Evolutionary conservation across 768 basidiomycete species (phyloP), one percentile per base, ranked within the genome.

Genomic region (Amanita brunnescens): DNA sequence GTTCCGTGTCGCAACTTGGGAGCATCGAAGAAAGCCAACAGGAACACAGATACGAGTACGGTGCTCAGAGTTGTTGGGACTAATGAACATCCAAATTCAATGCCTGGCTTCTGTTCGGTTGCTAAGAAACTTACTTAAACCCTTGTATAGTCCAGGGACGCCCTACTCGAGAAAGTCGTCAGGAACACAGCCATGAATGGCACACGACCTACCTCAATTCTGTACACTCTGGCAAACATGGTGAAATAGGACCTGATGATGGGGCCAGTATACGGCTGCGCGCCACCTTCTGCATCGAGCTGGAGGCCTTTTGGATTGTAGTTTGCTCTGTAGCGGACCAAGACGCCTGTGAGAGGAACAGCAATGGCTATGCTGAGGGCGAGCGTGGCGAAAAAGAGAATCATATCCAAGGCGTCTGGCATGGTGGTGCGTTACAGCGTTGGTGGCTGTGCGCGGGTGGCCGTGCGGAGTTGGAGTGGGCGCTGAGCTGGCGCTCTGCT

Each of bases 261-360:
- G 52, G 89, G 90, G 5, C 83, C 84, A 4, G 86, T 83, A 58
- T 88, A 80, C 0, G 87, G 79, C 63, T 82, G 76, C n/a, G 79
- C 83, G 42, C 76, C 81, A 29, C 85, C 87, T 61, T 89, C 87
- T 26, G 75, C 69, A 64, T 91, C 89, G 35, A 91, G 74, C 47
- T 84, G 86, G 35, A 92, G 79, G 32, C 85, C 87, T 64, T 85
- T 87, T 2, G 90, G 90, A 60, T 87, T 88, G 70, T 87, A 91
- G 62, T 91, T 89, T 26, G 86, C 87, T 65, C 90, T 75, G 62
- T 87, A 81, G 42, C 88, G 76, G 6, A 91, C 82, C 8, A 90
- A 71, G 10, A 83, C 72, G 3, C 87, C 88, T 6, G 79, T 74
- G 10, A 88, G 66, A 9, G 81, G 79, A 4, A 87, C 77, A 14